These are phyloP conservation scores for Ophiostoma angusticollis DNA, from an alignment of 2,329 filamentous ascomycete species.

Conservation along the genomic window DNA sequence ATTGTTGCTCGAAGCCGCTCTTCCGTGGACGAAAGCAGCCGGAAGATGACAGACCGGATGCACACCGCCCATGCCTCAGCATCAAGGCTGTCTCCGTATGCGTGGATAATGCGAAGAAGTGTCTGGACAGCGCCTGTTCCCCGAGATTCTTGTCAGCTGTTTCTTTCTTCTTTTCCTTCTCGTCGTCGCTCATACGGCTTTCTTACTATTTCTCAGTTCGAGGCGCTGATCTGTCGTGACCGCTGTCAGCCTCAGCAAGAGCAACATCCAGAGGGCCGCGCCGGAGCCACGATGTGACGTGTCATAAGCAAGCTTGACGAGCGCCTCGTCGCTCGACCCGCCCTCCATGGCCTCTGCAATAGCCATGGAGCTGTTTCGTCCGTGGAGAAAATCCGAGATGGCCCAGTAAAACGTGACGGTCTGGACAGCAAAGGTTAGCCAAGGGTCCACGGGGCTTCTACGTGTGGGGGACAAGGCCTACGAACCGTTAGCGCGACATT, in stretches of 20 bases:
- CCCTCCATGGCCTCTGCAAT: constrained; percentile 45
- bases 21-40: constrained; percentile 60
- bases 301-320: constrained; percentile 46
- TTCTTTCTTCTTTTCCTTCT: too few relatives aligned
- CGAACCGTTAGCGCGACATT: constrained; percentile 85
- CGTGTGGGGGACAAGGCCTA: constrained; percentile 9
- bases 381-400: constrained; percentile 72
- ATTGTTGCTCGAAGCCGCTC: constrained; percentile 33
- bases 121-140: constrained; percentile 66
- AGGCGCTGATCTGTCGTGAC: constrained; percentile 59
- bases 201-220: constrained; percentile 62
- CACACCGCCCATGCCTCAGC: constrained; percentile 74
- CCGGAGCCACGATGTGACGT: constrained; percentile 48
- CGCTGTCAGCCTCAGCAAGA: constrained; percentile 57
- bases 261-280: constrained; percentile 65
- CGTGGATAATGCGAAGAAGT: constrained; percentile 79
- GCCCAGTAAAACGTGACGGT: constrained; percentile 96
- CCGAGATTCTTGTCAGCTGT: background rate
- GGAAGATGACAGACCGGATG: constrained; percentile 68
- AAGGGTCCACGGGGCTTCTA: too few relatives aligned
- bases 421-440: constrained; percentile 23
- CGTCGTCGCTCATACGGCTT: background rate
- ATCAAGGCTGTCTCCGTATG: constrained; percentile 69
- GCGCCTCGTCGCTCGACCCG: constrained; percentile 40
- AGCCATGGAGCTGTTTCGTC: constrained; percentile 43